Base-by-base conservation (phyloP, 306 rosid genomes). In the Gleditsia sinensis region DNA sequence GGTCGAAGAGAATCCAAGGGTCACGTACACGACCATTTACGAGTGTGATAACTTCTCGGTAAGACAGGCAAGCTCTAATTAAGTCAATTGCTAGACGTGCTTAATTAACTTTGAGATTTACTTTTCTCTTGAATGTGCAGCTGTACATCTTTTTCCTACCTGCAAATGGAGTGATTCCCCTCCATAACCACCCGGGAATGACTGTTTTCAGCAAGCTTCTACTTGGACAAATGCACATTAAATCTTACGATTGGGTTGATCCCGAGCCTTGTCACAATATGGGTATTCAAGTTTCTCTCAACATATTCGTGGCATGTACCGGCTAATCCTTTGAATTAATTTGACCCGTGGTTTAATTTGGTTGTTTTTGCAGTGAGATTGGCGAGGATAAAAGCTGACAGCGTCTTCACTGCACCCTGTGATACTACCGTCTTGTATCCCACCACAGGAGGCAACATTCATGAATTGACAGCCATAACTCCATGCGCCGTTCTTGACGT, bases 161-260 rank as follows among this genome's bases (percentile, higher is more conserved):
- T 0, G 82, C 84, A 34, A 81, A 43, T 0, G 93, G 90, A 1
- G 96, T 88, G 24, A 91, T 91, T 73, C 96, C 96, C 36, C 88
- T 91, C 16, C 96, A 88, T 34, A 88, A 91, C 78, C 96, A 91
- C 72, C 96, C 96, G 4, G 96, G 69, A 83, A 91, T 91, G 96
- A 91, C 96, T 19, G 96, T 91, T 43, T 88, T 88, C 76, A 88
- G 88, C 23, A 90, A 86, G 78, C 93, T 90, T 75, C 73, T 90
- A 0, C 14, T 88, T 3, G 96, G 96, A 17, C 9, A 71, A 45
- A 88, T 88, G 91, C 96, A 88, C 70, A 86, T 88, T 7, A 91
- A 88, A 75, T 85, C 96, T 12, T 91, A 88, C 48, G 96, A 88
- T 78, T 81, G 83, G 93, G 91, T 58, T 42, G 77, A 78, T 43